Evolutionary conservation across 2,329 filamentous ascomycete species (phyloP), one percentile per base, ranked within the genome.

Genomic region (Rasamsonia emersonii): DNA sequence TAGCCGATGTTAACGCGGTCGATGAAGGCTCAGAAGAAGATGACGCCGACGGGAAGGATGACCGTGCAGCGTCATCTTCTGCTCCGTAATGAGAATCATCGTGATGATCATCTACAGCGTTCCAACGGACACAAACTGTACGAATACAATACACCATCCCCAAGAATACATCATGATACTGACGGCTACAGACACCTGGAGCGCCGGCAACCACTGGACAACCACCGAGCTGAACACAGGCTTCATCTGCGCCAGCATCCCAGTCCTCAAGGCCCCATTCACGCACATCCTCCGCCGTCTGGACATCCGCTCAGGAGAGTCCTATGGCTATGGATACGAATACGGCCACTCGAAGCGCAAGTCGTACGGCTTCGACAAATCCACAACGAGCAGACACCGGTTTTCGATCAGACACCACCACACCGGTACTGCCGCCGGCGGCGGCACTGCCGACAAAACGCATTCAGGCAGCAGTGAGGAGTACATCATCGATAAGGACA

Each of bases 1-100:
- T 83, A 31, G 11, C 19, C 29, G 13, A 31, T 10, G 14, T 31
- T 31, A 21, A 31, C 29, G 17, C 29, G 23, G 29, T 31, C 29
- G 13, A 31, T 21, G 19, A 31, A 31, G 9, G 29, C 29, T 21
- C 29, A 31, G 20, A 31, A 31, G 14, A 31, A 31, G 14, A 31
- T 16, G 13, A 31, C 14, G n/a, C 29, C 29, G 28, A 30, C 29
- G 5, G 29, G 29, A 11, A 31, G 20, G 15, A 31, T 31, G 29
- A 31, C 29, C n/a, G 15, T n/a, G 14, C 28, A 30, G 28, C 28
- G 28, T 30, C 17, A 30, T 30, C 3, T 30, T 30, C 16, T 30
- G 28, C 28, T 30, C 28, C 6, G 28, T 30, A 19, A 30, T 30
- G 28, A 19, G 28, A 21, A 11, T 30, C 3, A 20, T 30, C 10